phyloP scores from a whole-genome alignment of 2,329 filamentous ascomycete genomes.

The Fusarium tanahbumbuense region DNA sequence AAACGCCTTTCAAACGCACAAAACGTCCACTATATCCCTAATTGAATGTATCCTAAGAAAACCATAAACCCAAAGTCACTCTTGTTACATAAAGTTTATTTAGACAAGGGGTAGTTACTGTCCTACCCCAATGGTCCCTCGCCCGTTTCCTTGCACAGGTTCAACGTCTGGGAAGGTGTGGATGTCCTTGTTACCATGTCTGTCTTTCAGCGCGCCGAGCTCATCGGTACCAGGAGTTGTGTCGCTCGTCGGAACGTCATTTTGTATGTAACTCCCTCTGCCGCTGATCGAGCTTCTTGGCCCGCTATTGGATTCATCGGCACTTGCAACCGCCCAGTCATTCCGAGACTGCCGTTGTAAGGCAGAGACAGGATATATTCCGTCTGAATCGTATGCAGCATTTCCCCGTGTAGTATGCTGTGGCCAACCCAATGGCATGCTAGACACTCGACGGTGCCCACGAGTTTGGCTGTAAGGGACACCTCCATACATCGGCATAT shows the following conservation, averaged over 20 bases:
- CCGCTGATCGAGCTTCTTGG: constrained; percentile 11
- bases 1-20: constrained; percentile 23
- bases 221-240: constrained; percentile 4
- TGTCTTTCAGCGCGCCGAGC: background rate
- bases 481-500: constrained; percentile 32
- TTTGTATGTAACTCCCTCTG: constrained; percentile 10
- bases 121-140: constrained; percentile 13
- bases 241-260: background rate
- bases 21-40: constrained; percentile 4
- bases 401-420: constrained; percentile 48
- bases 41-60: constrained; percentile 10
- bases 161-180: background rate
- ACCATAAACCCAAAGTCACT: background rate
- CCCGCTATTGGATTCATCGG: constrained; percentile 20
- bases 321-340: constrained; percentile 18
- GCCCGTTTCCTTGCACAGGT: background rate
- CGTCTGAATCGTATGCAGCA: constrained; percentile 30
- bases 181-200: background rate
- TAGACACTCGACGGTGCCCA: constrained; percentile 47
- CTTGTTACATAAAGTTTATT: background rate
- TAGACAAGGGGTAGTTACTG: constrained; percentile 3
- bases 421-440: constrained; percentile 55
- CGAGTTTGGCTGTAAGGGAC: constrained; percentile 36
- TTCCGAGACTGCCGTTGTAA: constrained; percentile 31
- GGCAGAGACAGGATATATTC: constrained; percentile 25